Base-by-base conservation (phyloP, 2,329 filamentous ascomycete genomes). In the Madurella mycetomatis region DNA sequence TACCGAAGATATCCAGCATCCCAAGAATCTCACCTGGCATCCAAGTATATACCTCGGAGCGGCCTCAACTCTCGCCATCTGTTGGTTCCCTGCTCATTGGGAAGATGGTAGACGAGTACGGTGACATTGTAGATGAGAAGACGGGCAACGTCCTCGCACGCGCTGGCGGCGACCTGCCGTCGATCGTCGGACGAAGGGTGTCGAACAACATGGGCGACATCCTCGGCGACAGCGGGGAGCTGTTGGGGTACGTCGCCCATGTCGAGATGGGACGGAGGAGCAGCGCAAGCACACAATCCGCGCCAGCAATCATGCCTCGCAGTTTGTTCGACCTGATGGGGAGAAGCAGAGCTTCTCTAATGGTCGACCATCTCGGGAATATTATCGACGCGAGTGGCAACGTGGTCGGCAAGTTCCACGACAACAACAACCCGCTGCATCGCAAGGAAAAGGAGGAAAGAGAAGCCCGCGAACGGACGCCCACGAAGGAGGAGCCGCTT, bases 91-190 rank as follows among this genome's bases (percentile, higher is more conserved):
- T 63, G 16, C 72, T 82, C 18, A 71, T 73, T 45, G 78, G 76
- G 41, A 75, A 76, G 58, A 70, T 64, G 40, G 71, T 82, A 19
- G 77, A 82, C 55, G 78, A 81, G 63, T 78, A 79, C 46, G 79
- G 78, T 51, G 80, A 80, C 64, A 71, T 82, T 32, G 64, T 81
- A 15, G 75, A 77, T 55, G 73, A 70, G 55, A 69, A 76, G 16
- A 63, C 64, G 13, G 78, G 77, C 8, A 74, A 72, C 37, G 76
- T 81, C 3, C 70, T 81, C 2, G 79, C 78, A 34, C 74, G 76
- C 41, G 78, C 75, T 5, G 76, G 75, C 5, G 79, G 79, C 7
- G 79, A 82, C 62, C 68, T 82, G 19, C 79, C 79, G 4, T 74
- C 77, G 45, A 81, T 82, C 74, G 71, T 81, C 5, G 79, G 79